Evolutionary conservation across 495 filamentous ascomycete species (phyloP).

Genomic region (Lasiosphaeria hispida): DNA sequence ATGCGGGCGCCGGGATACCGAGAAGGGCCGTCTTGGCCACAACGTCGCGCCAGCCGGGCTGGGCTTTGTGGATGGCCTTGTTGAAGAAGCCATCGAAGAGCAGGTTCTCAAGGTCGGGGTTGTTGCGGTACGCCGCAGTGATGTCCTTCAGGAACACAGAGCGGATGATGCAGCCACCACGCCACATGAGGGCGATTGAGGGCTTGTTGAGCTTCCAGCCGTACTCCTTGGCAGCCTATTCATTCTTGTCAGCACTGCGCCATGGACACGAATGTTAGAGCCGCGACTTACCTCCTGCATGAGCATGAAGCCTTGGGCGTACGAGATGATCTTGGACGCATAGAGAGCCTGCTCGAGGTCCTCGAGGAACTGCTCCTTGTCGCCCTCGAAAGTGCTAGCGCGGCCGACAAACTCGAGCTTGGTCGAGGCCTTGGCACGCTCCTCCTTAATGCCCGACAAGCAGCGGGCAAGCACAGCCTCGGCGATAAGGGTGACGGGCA

Average conservation of each 20-base stretch:
- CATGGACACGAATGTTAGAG: not conserved
- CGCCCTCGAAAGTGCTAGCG: constrained; percentile 74
- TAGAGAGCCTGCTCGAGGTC: constrained; percentile 98
- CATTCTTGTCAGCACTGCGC: constrained; percentile 21
- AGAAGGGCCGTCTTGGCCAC: constrained; percentile 87
- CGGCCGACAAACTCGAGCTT: constrained; percentile 73
- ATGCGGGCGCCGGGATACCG: constrained; percentile 92
- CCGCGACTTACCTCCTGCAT: constrained; percentile 82
- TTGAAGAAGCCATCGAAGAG: constrained; percentile 99
- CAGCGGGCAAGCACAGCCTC: constrained; percentile 96
- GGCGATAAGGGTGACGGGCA: constrained; percentile 97
- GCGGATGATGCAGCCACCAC: constrained; percentile 99
- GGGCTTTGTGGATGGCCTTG: constrained; percentile 94
- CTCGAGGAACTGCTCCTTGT: constrained; percentile 89
- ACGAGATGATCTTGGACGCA: constrained; percentile 99
- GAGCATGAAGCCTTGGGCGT: constrained; percentile 99
- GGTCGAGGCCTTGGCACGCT: constrained; percentile 79
- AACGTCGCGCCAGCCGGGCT: constrained; percentile 93
- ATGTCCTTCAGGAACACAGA: constrained; percentile 99
- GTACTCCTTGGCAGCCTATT: constrained; percentile 87
- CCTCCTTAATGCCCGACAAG: constrained; percentile 87
- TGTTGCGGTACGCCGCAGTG: constrained; percentile 89
- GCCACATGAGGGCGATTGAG: constrained; percentile 99
- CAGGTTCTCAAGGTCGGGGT: constrained; percentile 96
- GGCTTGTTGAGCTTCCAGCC: constrained; percentile 99